phyloP scores from a whole-genome alignment of 192 early-diverging fungal species.

The Geranomyces michiganensis region DNA sequence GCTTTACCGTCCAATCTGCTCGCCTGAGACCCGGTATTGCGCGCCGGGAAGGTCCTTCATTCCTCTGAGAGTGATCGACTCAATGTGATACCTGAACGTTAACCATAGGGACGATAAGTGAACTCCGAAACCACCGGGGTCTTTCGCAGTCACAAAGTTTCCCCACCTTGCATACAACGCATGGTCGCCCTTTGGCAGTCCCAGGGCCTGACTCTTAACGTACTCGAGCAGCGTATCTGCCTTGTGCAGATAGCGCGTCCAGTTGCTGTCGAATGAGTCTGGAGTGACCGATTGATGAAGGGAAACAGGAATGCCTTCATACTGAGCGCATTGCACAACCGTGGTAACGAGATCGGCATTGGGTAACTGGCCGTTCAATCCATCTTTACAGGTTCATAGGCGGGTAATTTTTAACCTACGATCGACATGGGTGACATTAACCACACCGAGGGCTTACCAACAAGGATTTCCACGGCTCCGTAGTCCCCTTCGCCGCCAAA shows the following conservation, averaged over 20 bases:
- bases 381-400: slow-evolving; percentile 44
- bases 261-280: slow-evolving; percentile 22
- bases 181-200: slow-evolving; percentile 70
- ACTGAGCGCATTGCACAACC: slow-evolving; percentile 60
- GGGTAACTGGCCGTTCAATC: slow-evolving; percentile 87
- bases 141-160: background rate
- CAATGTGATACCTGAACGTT: slow-evolving; percentile 47
- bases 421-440: background rate
- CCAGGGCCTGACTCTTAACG: slow-evolving; percentile 69
- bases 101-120: slow-evolving; percentile 5
- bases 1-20: slow-evolving; percentile 28
- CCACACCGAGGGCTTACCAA: slow-evolving; percentile 50
- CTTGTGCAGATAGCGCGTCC: slow-evolving; percentile 21
- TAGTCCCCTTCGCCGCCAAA: slow-evolving; percentile 70
- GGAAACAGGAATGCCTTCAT: slow-evolving; percentile 56
- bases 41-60: slow-evolving; percentile 21
- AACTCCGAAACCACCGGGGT: background rate
- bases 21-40: slow-evolving; percentile 7
- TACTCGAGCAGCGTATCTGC: slow-evolving; percentile 44
- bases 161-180: slow-evolving; percentile 68
- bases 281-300: slow-evolving; percentile 55
- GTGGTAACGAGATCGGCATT: slow-evolving; percentile 91
- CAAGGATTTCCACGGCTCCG: slow-evolving; percentile 70
- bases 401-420: slow-evolving; percentile 10
- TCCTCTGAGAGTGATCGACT: slow-evolving; percentile 43